Evolutionary conservation across 108 stramenopile genomes (phyloP), one percentile per base, ranked within the genome.

Genomic region (Cyclotella atomus): DNA sequence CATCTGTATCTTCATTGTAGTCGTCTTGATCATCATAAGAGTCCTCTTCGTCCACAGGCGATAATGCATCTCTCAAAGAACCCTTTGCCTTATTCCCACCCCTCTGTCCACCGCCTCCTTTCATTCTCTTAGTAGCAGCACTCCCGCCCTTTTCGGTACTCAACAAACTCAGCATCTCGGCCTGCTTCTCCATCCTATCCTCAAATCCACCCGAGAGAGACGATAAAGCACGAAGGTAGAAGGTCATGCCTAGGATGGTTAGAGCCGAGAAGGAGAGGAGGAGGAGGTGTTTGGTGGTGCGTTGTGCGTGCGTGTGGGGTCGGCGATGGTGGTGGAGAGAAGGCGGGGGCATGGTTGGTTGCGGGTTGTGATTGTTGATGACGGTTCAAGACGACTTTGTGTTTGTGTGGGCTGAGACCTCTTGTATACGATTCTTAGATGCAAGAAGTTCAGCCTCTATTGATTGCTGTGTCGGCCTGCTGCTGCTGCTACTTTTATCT

Each of bases 171-270:
- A 12, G 17, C 34, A 60, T 27, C 27, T 29, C 36, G 16, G 7
- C 33, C 17, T 60, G 19, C 34, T 36, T 9, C 3, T 2, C 34
- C 35, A 36, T 60, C 34, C 36, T 32, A 6, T 5, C 32, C 34
- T 60, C 19, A 2, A 60, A 36, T 7, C 59, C 59, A 7, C 59
- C 59, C 20, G 20, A 23, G 16, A 60, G 34, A 2, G 20, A 3
- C 5, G 59, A 60, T 34, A 60, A 27, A n/a, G 59, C 59, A n/a
- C 59, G 59, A 34, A 60, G 33, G 59, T 60, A 60, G 20, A 20
- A 32, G 17, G 19, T 34, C 3, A 34, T 36, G 6, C 59, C 59
- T 21, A 60, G n/a, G 33, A 60, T 27, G 8, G 23, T 3, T 2
- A 60, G n/a, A 2, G 19, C 59, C 16, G 35, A 15, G 59, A 60